Percentiles rank a stretch among this genome's conserved stretches.
Evolutionary conservation across 352 stramenopile species (phyloP).

Genomic region (Phytophthora sp.): DNA sequence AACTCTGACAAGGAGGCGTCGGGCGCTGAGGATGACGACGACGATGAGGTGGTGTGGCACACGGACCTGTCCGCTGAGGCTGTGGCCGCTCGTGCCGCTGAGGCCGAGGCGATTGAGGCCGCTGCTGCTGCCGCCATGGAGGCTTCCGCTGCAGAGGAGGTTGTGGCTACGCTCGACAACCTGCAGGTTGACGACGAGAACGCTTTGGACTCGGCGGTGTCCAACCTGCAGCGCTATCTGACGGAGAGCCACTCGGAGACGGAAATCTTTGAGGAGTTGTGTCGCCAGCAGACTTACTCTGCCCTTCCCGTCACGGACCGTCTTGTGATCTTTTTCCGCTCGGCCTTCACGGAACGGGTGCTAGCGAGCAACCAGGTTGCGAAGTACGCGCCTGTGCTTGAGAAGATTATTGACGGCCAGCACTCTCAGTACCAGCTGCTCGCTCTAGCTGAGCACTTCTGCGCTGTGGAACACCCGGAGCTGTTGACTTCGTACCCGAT

Average conservation of each 20-base stretch:
- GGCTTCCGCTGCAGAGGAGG: conserved; percentile 54
- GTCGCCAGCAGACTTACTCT: conserved; percentile 93
- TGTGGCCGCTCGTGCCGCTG: conserved; percentile 77
- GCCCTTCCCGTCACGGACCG: conserved; percentile 93
- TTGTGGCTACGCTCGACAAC: conserved; percentile 81
- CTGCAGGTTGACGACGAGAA: conserved; percentile 86
- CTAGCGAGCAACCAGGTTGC: conserved; percentile 92
- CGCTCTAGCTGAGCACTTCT: conserved; percentile 91
- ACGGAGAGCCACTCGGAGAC: conserved; percentile 46
- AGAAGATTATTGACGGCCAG: conserved; percentile 82
- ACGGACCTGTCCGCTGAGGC: conserved; percentile 85
- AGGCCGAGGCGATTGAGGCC: conserved; percentile 84
- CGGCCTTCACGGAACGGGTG: conserved; percentile 88
- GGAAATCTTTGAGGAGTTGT: conserved; percentile 89
- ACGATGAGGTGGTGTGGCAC: conserved; percentile 87
- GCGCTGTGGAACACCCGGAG: conserved; percentile 86
- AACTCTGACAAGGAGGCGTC: conserved; percentile 71
- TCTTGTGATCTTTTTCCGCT: conserved; percentile 94
- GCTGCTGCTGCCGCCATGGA: conserved; percentile 77
- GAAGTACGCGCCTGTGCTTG: conserved; percentile 88
- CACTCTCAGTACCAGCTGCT: conserved; percentile 95
- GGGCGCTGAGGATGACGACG: conserved; percentile 68
- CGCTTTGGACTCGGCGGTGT: conserved; percentile 75
- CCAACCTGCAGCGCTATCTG: conserved; percentile 73
- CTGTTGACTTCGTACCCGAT: conserved; percentile 90